phyloP scores from a whole-genome alignment of 305 asterid genomes.

The Plantago coronopus region DNA sequence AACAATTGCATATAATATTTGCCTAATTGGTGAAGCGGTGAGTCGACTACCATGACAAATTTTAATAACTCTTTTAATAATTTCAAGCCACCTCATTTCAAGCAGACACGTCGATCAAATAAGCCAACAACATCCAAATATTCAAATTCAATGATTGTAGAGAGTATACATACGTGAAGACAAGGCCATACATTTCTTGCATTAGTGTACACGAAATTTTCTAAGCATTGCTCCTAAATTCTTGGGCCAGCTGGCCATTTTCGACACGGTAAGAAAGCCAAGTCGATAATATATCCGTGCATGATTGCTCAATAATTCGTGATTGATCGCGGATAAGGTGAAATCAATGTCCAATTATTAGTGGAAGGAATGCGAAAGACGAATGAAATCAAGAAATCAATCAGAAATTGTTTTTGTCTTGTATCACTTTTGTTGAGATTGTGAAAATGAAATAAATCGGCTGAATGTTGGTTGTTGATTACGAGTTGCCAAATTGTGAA shows the following conservation, averaged over 20 bases:
- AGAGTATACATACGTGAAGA: slow-evolving; percentile 9
- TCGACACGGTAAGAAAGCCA: background rate
- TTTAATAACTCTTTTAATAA: no score
- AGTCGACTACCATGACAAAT: background rate
- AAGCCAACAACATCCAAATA: background rate
- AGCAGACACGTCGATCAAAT: slow-evolving; percentile 4
- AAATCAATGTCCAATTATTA: slow-evolving; percentile 1
- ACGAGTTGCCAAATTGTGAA: background rate
- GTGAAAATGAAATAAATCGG: background rate
- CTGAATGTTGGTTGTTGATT: background rate
- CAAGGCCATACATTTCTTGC: background rate
- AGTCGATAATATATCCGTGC: background rate
- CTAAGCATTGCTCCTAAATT: background rate
- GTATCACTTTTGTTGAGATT: background rate
- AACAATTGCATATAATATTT: no score
- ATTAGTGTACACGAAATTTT: background rate
- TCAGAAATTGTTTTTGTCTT: background rate
- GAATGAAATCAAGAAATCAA: no score
- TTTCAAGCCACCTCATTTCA: background rate
- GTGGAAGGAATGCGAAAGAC: background rate
- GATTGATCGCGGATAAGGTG: background rate
- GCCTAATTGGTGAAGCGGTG: background rate
- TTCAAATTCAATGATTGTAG: slow-evolving; percentile 10
- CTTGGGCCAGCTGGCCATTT: slow-evolving; percentile 6
- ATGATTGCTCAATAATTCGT: background rate